These are phyloP conservation scores for Blastomyces percursus DNA, from an alignment of 2,329 filamentous ascomycete species.

Conservation along the genomic window DNA sequence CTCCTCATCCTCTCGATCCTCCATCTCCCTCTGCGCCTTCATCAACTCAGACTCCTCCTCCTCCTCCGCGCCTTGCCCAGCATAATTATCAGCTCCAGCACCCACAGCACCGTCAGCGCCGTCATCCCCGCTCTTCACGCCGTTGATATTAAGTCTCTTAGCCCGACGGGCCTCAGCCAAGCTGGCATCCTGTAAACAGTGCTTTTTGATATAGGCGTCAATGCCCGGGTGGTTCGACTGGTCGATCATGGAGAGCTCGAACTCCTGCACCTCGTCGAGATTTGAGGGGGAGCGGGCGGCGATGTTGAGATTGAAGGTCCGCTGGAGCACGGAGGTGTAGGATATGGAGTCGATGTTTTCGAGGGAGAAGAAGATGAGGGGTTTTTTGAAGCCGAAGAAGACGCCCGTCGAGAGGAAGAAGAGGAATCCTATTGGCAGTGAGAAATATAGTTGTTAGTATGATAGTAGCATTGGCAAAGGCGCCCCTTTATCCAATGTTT, in stretches of 20 bases:
- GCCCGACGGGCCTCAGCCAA: slow-evolving; percentile 50
- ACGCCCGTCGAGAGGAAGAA: slow-evolving; percentile 53
- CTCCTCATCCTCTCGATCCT: slow-evolving; percentile 38
- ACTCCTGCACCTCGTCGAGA: slow-evolving; percentile 40
- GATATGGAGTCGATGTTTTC: slow-evolving; percentile 48
- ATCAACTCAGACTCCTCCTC: slow-evolving; percentile 49
- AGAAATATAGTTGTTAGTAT: background rate
- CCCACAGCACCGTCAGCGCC: slow-evolving; percentile 13
- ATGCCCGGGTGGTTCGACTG: slow-evolving; percentile 53
- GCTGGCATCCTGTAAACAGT: slow-evolving; percentile 52
- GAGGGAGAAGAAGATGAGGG: slow-evolving; percentile 52
- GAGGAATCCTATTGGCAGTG: slow-evolving; percentile 42
- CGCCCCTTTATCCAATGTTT: background rate
- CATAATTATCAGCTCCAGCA: slow-evolving; percentile 17
- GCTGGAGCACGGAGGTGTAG: slow-evolving; percentile 53
- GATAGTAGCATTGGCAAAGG: background rate
- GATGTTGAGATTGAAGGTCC: slow-evolving; percentile 56
- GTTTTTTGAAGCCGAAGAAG: slow-evolving; percentile 56
- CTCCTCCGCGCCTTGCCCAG: slow-evolving; percentile 20
- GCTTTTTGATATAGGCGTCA: slow-evolving; percentile 50
- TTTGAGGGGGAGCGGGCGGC: slow-evolving; percentile 28
- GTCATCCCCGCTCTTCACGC: slow-evolving; percentile 21
- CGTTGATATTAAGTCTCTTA: slow-evolving; percentile 47
- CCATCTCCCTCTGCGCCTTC: slow-evolving; percentile 46
- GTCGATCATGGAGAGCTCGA: slow-evolving; percentile 56